phyloP scores from a whole-genome alignment of 139 green algal species.

The Tetradesmus lagerheimii region DNA sequence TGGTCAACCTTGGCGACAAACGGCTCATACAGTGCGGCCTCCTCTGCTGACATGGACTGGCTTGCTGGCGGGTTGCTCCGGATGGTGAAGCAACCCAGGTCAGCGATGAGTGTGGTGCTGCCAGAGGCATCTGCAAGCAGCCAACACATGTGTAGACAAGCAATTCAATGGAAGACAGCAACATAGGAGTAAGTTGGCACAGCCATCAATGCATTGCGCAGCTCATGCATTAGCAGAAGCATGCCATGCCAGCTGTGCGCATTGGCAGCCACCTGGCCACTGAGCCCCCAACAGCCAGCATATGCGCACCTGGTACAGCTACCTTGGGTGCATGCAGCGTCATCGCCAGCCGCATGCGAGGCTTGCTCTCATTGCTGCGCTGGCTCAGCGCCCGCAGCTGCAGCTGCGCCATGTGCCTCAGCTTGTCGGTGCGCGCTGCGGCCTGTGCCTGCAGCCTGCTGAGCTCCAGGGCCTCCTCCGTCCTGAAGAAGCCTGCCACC shows the following conservation, averaged over 20 bases:
- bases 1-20: constrained; percentile 64
- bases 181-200: background rate
- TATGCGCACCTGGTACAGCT: constrained; percentile 48
- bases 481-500: constrained; percentile 82
- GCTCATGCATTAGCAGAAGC: too few species aligned
- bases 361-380: constrained; percentile 55
- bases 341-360: constrained; percentile 71
- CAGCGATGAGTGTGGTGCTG: constrained; percentile 73
- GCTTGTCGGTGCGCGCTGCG: constrained; percentile 55
- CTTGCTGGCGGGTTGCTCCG: constrained; percentile 52
- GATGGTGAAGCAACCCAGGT: constrained; percentile 83
- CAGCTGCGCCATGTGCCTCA: constrained; percentile 63
- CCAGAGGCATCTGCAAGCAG: constrained; percentile 46
- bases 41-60: constrained; percentile 61
- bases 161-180: too few species aligned
- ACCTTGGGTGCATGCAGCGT: constrained; percentile 91
- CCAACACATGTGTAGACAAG: background rate
- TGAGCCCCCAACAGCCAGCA: background rate
- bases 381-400: constrained; percentile 63
- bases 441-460: constrained; percentile 61
- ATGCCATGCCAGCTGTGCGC: too few species aligned
- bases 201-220: background rate
- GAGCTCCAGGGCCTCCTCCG: constrained; percentile 37
- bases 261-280: too few species aligned
- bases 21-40: constrained; percentile 86